Base-by-base conservation (phyloP, 2,329 filamentous ascomycete genomes). In the Lanzia echinophila region DNA sequence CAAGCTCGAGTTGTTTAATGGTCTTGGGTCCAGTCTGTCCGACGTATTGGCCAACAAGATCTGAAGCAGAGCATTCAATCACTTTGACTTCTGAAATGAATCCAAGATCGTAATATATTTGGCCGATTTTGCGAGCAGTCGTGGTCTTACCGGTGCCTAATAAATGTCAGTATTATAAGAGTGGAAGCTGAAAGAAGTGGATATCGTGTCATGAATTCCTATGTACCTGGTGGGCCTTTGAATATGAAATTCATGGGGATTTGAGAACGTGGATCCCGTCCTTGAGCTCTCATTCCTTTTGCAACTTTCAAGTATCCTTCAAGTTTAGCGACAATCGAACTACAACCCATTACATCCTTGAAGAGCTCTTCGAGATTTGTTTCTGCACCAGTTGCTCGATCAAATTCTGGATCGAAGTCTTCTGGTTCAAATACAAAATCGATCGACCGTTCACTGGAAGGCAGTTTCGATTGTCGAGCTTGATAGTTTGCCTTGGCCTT, bases 61-160 rank as follows among this genome's bases (percentile, higher is more conserved):
- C 85, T 0, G 82, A 81, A 0, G 84, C 83, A 0, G 87, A 90
- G 44, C 76, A 79, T 51, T 89, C 83, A 0, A 83, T 65, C 0
- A 90, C 83, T 24, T 84, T 78, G 0, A 74, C 75, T 0, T 72
- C 73, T 0, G 79, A 69, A 0, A 91, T 70, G 33, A 90, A 79
- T 0, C 86, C 86, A 75, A 90, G 80, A 60, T 90, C 82, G 62
- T 88, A 90, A 63, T 81, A 91, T 0, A 91, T 73, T 57, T 88
- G 79, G 3, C 87, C 87, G 76, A 91, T 87, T 57, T 84, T 86
- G n/a, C 77, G 72, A 0, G 88, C 88, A 0, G 78, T 88, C 0
- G 83, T 84, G 0, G 86, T 89, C 63, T 90, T 90, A 0, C 87
- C 87, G 0, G 86, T 90, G 0, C 79, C 78, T 78, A 46, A 53